Evolutionary conservation across 257 asterid genomes (phyloP).

Genomic region (Misopates orontium): DNA sequence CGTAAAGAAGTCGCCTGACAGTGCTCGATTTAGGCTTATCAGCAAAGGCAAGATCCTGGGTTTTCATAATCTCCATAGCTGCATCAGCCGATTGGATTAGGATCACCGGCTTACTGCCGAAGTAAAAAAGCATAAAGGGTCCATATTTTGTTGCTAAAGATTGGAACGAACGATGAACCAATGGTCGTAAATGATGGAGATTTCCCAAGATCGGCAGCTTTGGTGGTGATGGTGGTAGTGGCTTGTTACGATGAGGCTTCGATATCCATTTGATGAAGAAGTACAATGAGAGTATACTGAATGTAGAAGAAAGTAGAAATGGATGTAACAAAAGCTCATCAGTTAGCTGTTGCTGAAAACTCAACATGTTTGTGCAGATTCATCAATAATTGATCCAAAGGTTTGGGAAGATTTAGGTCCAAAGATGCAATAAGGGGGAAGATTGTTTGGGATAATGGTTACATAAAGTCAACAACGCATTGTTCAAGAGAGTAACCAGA

Average conservation of each 20-base stretch:
- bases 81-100: conserved; percentile 36
- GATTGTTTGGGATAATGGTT: too few species aligned
- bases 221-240: conserved; percentile 43
- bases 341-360: background rate
- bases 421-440: too few species aligned
- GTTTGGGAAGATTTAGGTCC: too few species aligned
- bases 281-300: conserved; percentile 13
- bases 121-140: conserved; percentile 44
- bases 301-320: background rate
- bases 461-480: background rate
- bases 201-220: conserved; percentile 46
- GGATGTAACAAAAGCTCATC: background rate
- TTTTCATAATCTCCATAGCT: conserved; percentile 43
- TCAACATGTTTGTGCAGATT: too few species aligned
- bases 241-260: background rate
- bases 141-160: conserved; percentile 34
- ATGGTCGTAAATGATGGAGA: conserved; percentile 36
- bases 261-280: conserved; percentile 20
- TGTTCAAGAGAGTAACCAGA: background rate
- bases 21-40: conserved; percentile 26
- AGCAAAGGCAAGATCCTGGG: conserved; percentile 37
- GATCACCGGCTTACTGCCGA: conserved; percentile 30
- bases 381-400: too few species aligned
- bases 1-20: conserved; percentile 25
- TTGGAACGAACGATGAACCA: conserved; percentile 35